Conservation (phyloP, 164 flowering plant genomes). For the Macadamia tetraphylla region DNA sequence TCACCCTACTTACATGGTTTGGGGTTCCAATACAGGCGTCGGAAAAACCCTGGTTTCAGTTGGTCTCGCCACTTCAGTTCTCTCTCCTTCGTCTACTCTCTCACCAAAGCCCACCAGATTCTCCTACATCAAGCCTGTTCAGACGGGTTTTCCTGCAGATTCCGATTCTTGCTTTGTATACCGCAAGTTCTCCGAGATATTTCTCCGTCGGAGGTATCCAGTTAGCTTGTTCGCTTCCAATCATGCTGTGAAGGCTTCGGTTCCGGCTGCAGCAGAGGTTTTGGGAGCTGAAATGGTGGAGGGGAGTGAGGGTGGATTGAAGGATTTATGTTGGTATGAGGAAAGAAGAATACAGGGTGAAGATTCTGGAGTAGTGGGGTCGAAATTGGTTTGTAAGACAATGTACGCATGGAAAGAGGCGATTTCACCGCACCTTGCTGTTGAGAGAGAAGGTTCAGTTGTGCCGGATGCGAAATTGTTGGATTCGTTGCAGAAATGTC, state of each 20-base stretch:
- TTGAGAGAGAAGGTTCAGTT: slow-evolving; percentile 58
- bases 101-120: slow-evolving; percentile 24
- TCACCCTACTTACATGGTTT: slow-evolving; percentile 72
- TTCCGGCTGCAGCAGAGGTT: slow-evolving; percentile 28
- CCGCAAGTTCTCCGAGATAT: slow-evolving; percentile 44
- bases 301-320: slow-evolving; percentile 23
- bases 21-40: slow-evolving; percentile 85
- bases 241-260: slow-evolving; percentile 43
- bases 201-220: slow-evolving; percentile 23
- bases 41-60: slow-evolving; percentile 95
- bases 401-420: slow-evolving; percentile 83
- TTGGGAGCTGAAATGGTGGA: slow-evolving; percentile 8
- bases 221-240: slow-evolving; percentile 47
- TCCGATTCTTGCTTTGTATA: slow-evolving; percentile 80
- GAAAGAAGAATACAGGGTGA: slow-evolving; percentile 35
- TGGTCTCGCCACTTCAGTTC: slow-evolving; percentile 63
- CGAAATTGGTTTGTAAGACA: slow-evolving; percentile 66
- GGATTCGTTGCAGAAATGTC: slow-evolving; percentile 44
- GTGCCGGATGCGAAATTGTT: slow-evolving; percentile 49
- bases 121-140: slow-evolving; percentile 80
- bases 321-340: slow-evolving; percentile 41
- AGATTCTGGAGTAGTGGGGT: slow-evolving; percentile 13
- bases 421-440: slow-evolving; percentile 91
- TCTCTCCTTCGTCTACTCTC: slow-evolving; percentile 21
- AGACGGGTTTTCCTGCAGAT: slow-evolving; percentile 90